Base-by-base conservation (phyloP, 768 basidiomycete genomes). In the Macrolepiota fuliginosa region DNA sequence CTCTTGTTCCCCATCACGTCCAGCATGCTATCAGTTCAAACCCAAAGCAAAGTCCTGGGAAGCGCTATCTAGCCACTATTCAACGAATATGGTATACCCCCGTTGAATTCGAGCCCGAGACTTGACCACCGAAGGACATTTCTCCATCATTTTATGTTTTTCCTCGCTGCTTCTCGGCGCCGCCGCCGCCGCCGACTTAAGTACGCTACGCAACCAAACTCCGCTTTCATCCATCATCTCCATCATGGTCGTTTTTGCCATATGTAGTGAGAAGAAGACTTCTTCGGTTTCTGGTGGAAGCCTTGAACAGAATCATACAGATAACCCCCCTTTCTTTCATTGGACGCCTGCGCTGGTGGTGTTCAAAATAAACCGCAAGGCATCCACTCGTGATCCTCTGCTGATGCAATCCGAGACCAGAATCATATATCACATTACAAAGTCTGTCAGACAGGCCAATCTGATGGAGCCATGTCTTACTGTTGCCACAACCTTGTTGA, bases 281-380 rank as follows among this genome's bases (percentile, higher is more conserved):
- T 54, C 59, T 61, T 42, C 40, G 32, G 51, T 46, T 61, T 61
- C 59, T 61, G 59, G 59, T 61, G 59, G 59, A 61, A 60, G 13
- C 19, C 24, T 49, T 39, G 22, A 51, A 36, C 49, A 49, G 46
- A 49, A 37, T 9, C 39, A 22, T 60, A 40, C 19, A 46, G 52
- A 61, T 54, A 46, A 53, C 52, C 35, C 52, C 12, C 27, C 10
- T n/a, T 7, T 27, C 17, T 50, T 58, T 46, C 52, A 61, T 61
- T 35, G 59, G 59, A 7, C 22, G 10, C 27, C 42, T 36, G 42
- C 17, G 29, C 37, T n/a, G 4, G 22, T 46, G 39, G n/a, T 39
- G 29, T 24, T 53, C 24, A 59, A 42, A 52, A 59, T 42, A 53
- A 58, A 22, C 15, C 13, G 39, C 39, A 40, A 17, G 7, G 24